phyloP scores from a whole-genome alignment of 176 grass and related monocot species.

The Lolium multiflorum region DNA sequence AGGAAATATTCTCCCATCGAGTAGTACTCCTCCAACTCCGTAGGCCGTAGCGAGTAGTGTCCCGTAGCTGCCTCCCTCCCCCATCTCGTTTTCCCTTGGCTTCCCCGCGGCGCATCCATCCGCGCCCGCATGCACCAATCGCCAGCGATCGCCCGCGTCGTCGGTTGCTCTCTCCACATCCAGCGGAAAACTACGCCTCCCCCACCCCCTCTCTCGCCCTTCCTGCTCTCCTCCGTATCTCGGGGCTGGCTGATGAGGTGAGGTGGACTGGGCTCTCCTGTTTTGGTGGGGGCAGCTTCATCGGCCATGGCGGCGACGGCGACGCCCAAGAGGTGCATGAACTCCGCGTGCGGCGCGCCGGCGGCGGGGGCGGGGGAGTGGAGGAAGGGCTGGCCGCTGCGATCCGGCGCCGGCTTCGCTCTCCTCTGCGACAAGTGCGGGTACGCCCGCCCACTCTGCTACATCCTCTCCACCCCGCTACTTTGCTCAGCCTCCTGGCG shows the following conservation, averaged over 20 bases:
- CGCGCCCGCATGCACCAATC: slow-evolving; percentile 41
- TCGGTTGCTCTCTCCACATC: slow-evolving; percentile 60
- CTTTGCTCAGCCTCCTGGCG: not conserved
- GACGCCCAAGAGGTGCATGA: slow-evolving; percentile 75
- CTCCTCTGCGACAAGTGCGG: slow-evolving; percentile 96
- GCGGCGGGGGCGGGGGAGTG: slow-evolving; percentile 64
- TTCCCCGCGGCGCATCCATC: slow-evolving; percentile 35
- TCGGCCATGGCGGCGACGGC: slow-evolving; percentile 32
- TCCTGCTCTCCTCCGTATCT: not conserved
- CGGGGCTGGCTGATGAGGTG: slow-evolving; percentile 13
- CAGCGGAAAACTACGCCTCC: slow-evolving; percentile 60
- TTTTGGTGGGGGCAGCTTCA: slow-evolving; percentile 17
- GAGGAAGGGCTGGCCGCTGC: slow-evolving; percentile 89
- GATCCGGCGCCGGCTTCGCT: slow-evolving; percentile 73
- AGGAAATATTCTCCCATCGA: not conserved
- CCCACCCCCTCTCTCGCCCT: not conserved
- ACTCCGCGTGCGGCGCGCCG: slow-evolving; percentile 64
- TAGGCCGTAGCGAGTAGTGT: too few relatives aligned
- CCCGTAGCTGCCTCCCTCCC: not conserved
- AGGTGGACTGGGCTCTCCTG: not conserved
- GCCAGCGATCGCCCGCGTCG: slow-evolving; percentile 16
- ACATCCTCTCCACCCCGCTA: not conserved
- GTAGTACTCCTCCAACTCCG: not conserved
- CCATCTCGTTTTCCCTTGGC: not conserved
- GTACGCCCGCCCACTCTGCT: slow-evolving; percentile 45